Evolutionary conservation across 2,329 filamentous ascomycete genomes (phyloP).

Genomic region (Trichoderma guizhouense): DNA sequence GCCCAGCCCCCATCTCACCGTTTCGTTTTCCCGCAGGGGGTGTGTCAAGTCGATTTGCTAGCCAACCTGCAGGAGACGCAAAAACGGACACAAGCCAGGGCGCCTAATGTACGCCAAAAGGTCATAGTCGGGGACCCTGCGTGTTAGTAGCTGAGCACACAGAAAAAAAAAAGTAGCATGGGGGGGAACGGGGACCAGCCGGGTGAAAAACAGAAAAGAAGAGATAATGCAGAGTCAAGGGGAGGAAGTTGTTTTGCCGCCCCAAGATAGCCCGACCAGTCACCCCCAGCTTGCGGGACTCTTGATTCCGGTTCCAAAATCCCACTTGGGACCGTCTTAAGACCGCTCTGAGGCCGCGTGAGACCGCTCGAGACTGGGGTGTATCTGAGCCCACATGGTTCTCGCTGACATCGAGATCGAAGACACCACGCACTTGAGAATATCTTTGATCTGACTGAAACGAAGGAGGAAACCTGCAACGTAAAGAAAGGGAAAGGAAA

Average conservation of each 20-base stretch:
- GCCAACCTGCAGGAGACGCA: not conserved
- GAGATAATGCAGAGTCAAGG: conserved; percentile 6
- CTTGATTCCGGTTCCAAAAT: not conserved
- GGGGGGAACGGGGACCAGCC: not conserved
- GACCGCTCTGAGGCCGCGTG: not conserved
- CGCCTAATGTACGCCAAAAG: not conserved
- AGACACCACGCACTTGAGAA: not conserved
- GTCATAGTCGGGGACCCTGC: not conserved
- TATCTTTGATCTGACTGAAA: not conserved
- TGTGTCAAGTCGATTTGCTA: not conserved
- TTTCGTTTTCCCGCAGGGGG: not conserved
- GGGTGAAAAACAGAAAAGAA: not conserved
- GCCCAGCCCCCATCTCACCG: not conserved
- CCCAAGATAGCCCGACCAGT: not conserved
- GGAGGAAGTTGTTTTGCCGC: not conserved
- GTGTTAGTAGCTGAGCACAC: not conserved
- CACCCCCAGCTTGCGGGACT: not conserved
- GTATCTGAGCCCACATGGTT: not conserved
- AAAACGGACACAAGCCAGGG: not conserved
- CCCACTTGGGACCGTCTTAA: not conserved
- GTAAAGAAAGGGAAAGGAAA: not conserved
- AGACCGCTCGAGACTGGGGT: not conserved
- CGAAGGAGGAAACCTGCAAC: not conserved
- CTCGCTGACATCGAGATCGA: not conserved
- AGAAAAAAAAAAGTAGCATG: not conserved